Evolutionary conservation across 164 flowering plant genomes (phyloP), one percentile per base, ranked within the genome.

Genomic region (Pachysandra terminalis): DNA sequence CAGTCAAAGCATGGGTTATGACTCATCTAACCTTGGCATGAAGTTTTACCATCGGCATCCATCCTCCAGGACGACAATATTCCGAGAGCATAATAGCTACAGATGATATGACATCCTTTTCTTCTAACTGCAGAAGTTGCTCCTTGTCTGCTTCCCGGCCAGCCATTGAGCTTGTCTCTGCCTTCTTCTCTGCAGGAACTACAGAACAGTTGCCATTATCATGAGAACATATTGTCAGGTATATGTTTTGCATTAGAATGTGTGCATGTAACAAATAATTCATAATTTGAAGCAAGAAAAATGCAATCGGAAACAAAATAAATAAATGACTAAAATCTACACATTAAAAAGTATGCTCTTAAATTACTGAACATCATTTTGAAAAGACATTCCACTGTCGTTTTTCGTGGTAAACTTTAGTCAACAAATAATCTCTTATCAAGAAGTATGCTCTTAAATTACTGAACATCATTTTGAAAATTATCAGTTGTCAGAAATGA

Each of bases 41-140:
- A 76, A 95, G 96, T 77, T 85, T 90, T 78, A 79, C 93, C 98
- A 95, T 87, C 12, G 99, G 86, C 97, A 93, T 93, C 98, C 98
- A 95, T 60, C 93, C 98, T 61, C 99, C 99, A 61, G 98, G 97
- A 56, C 98, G 96, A 78, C 99, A 93, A 56, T 87, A 81, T 84
- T 93, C 99, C 70, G 98, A 93, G 14, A 95, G 93, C 68, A 89
- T 91, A 59, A 82, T 92, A 60, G 97, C 99, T 19, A 95, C 99
- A 67, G 93, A 90, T 59, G 98, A 90, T 21, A 95, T 97, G 21
- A 93, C 96, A 77, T 90, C 95, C 78, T 93, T 95, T 76, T 93
- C 99, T 75, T 95, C 98, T 73, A 87, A 74, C 80, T 83, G 87
- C 73, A 88, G 72, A 63, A 87, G 93, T 77, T 95, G 97, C 62